Conservation (phyloP, 2,329 filamentous ascomycete species). For the Pseudogymnoascus sp. region DNA sequence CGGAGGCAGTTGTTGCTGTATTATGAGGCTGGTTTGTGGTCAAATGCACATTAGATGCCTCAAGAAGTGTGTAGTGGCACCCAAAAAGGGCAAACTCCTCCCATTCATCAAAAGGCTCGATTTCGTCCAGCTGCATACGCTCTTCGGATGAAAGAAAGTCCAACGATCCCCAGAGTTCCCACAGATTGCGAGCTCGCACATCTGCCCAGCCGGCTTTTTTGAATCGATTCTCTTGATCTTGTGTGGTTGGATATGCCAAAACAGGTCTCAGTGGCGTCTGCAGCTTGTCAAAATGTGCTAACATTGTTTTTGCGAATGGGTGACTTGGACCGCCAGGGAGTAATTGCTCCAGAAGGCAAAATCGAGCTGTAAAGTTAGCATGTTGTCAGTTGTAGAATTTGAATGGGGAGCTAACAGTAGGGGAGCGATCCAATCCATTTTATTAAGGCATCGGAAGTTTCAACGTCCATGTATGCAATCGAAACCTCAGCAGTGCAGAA, state of each 20-base stretch:
- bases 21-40: constrained; percentile 14
- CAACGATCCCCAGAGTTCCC: constrained; percentile 71
- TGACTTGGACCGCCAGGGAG: constrained; percentile 68
- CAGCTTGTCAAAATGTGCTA: constrained; percentile 72
- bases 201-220: constrained; percentile 55
- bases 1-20: neutral
- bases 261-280: constrained; percentile 71
- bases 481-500: constrained; percentile 86
- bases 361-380: constrained; percentile 49
- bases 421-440: constrained; percentile 65
- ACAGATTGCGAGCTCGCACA: constrained; percentile 59
- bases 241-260: constrained; percentile 55
- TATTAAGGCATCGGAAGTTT: constrained; percentile 65
- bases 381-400: neutral
- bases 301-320: constrained; percentile 81
- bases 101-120: constrained; percentile 92
- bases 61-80: constrained; percentile 73
- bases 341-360: constrained; percentile 81
- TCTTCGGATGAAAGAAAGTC: constrained; percentile 53
- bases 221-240: constrained; percentile 63
- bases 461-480: constrained; percentile 76
- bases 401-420: constrained; percentile 13
- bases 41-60: constrained; percentile 44
- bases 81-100: constrained; percentile 84
- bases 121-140: constrained; percentile 51